phyloP scores from a whole-genome alignment of 2,329 filamentous ascomycete genomes.

The Raffaelea ambrosiae region DNA sequence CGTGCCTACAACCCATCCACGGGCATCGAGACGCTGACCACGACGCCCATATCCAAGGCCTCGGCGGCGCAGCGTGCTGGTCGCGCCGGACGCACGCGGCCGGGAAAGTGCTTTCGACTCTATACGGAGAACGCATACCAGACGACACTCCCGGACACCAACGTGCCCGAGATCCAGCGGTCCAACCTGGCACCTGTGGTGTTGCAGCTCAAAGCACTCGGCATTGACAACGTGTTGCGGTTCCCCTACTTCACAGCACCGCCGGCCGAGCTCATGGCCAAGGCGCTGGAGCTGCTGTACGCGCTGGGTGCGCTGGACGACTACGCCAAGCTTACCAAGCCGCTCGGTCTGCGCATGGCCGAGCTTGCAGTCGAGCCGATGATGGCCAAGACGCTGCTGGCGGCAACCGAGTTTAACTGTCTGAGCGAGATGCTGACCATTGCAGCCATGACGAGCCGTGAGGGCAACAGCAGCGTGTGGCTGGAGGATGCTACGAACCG shows the following conservation, averaged over 20 bases:
- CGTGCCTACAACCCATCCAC: conserved; percentile 76
- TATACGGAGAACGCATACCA: conserved; percentile 73
- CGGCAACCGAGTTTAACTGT: conserved; percentile 66
- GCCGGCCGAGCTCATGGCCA: conserved; percentile 73
- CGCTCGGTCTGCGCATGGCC: conserved; percentile 84
- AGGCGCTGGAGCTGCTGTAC: conserved; percentile 80
- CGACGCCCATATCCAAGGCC: conserved; percentile 77
- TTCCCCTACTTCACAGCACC: conserved; percentile 87
- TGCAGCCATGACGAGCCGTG: conserved; percentile 85
- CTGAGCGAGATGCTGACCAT: conserved; percentile 83
- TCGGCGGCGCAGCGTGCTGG: conserved; percentile 89
- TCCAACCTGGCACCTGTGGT: conserved; percentile 84
- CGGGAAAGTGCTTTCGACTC: conserved; percentile 89
- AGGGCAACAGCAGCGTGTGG: conserved; percentile 74
- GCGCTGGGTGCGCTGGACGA: conserved; percentile 79
- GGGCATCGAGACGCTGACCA: conserved; percentile 80
- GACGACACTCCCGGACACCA: conserved; percentile 54
- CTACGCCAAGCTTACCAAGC: conserved; percentile 82
- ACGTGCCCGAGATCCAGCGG: conserved; percentile 83
- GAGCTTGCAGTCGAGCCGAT: conserved; percentile 90
- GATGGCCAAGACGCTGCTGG: conserved; percentile 83
- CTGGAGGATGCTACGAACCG: conserved; percentile 50
- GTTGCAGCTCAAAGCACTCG: conserved; percentile 86
- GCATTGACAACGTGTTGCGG: conserved; percentile 86
- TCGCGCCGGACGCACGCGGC: conserved; percentile 76